Evolutionary conservation across 2,329 filamentous ascomycete genomes (phyloP), one percentile per base, ranked within the genome.

Genomic region (Coniochaeta sp.): DNA sequence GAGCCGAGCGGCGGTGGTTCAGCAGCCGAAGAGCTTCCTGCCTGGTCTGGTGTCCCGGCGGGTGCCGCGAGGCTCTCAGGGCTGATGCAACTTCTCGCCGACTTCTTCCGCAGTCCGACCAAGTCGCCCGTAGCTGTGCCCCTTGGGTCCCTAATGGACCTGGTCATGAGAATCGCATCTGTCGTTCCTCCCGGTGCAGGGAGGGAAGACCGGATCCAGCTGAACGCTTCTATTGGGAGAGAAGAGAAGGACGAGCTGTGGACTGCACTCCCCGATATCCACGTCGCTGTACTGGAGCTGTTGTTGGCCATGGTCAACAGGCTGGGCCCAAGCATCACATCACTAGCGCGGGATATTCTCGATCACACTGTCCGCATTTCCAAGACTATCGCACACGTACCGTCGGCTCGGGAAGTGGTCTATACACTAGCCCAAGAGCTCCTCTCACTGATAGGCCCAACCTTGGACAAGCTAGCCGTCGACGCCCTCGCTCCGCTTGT

Each of bases 201-300:
- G 22, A 76, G 76, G 65, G 76, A 81, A 62, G 78, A 78, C 64
- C 78, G 76, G 1, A 73, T 85, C n/a, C 83, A 87, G 62, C 79
- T 87, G 62, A 93, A 92, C 66, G 79, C 86, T 8, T 88, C 90
- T 63, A 84, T 95, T 63, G 82, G 86, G 34, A 84, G 89, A 62
- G 90, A 96, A 57, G 93, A 97, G 73, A 88, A 88, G 62, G 91
- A 96, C 59, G 84, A 87, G 52, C 79, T 97, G 3, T 93, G 89
- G 84, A 77, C 82, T 55, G 78, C 84, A 19, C 79, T 97, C 12
- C 90, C 93, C 5, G 79, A 82, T 11, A 83, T 97, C 43, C 91
- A 97, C 68, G 74, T 86, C 16, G 85, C 89, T 16, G 82, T 85
- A n/a, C 75, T 96, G 59, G 73, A 82, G 24, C 73, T 96, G 1